Evolutionary conservation across 495 filamentous ascomycete species (phyloP), one percentile per base, ranked within the genome.

Genomic region (Penicillium turbatum): DNA sequence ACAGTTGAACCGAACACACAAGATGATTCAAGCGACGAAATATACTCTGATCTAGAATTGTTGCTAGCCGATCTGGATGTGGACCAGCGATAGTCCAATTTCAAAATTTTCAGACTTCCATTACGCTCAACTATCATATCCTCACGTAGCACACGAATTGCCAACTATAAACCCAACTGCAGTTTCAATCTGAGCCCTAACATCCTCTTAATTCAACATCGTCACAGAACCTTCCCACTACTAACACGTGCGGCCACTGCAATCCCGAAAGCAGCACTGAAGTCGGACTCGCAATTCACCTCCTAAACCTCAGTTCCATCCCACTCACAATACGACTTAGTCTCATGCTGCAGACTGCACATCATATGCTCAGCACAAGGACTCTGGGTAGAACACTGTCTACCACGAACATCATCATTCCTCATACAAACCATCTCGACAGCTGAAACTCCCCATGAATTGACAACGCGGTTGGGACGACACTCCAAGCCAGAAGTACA

Each of bases 201-300:
- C 21, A 27, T 48, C 31, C 32, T 27, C n/a, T 19, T 16, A 36
- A 5, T 10, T 17, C 13, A 26, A 15, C 13, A 9, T 29, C 32
- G 9, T 36, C 32, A n/a, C 19, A 16, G 11, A 30, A 36, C 2
- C 6, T 15, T 36, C n/a, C 37, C 31, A 15, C 46, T 48, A 34
- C 44, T 30, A 8, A 48, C 26, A 29, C 19, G 15, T 15, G 24
- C 13, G 9, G 44, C 17, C 17, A 0, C 6, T 48, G 17, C 44
- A 48, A 48, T 36, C 17, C 2, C 31, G 17, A 26, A 31, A 48
- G 44, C 44, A 48, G 9, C 44, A 48, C 15, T 48, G 44, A 19
- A 6, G 7, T 13, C 44, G 5, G 44, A 48, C 17, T n/a, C 8
- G 7, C 44, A 48, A 9, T 13, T 48, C 30, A 24, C 24, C 4